These are phyloP conservation scores for Axilococcus clingmanii DNA, from an alignment of 139 green algal species.

Conservation along the genomic window DNA sequence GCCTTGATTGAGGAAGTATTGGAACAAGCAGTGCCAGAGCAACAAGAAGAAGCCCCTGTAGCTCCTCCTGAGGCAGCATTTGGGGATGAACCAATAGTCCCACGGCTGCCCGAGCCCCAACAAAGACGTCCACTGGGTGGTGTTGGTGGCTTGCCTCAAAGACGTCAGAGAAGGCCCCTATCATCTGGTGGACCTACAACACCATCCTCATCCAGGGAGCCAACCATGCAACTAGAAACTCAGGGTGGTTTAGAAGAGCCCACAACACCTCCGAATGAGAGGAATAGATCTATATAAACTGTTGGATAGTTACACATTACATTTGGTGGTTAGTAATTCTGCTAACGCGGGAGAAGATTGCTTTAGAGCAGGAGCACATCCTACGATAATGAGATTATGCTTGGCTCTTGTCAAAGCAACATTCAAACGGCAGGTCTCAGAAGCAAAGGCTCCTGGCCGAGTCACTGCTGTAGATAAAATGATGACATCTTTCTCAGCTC, in stretches of 20 bases:
- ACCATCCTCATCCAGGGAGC: no score
- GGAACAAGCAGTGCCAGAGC: not conserved
- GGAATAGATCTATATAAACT: no score
- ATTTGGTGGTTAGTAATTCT: no score
- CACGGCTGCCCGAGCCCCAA: no score
- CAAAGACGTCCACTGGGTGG: not conserved
- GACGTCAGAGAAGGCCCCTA: no score
- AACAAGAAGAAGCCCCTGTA: not conserved
- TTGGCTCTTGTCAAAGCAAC: slow-evolving; percentile 65
- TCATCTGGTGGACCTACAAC: no score
- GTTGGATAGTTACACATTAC: no score
- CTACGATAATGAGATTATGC: slow-evolving; percentile 58
- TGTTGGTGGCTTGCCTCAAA: not conserved
- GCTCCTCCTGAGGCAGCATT: not conserved
- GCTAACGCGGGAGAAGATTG: no score
- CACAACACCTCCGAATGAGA: no score
- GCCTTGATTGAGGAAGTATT: not conserved
- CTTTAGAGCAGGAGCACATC: slow-evolving; percentile 14
- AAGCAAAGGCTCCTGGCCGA: slow-evolving; percentile 19
- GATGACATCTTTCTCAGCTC: slow-evolving; percentile 70
- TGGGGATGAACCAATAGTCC: not conserved
- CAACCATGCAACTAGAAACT: no score
- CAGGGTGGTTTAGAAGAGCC: no score
- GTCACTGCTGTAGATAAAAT: slow-evolving; percentile 62
- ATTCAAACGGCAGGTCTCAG: slow-evolving; percentile 47